Evolutionary conservation across 1,139 yeast genomes (phyloP), one percentile per base, ranked within the genome.

Genomic region (Hyphopichia khmerensis): DNA sequence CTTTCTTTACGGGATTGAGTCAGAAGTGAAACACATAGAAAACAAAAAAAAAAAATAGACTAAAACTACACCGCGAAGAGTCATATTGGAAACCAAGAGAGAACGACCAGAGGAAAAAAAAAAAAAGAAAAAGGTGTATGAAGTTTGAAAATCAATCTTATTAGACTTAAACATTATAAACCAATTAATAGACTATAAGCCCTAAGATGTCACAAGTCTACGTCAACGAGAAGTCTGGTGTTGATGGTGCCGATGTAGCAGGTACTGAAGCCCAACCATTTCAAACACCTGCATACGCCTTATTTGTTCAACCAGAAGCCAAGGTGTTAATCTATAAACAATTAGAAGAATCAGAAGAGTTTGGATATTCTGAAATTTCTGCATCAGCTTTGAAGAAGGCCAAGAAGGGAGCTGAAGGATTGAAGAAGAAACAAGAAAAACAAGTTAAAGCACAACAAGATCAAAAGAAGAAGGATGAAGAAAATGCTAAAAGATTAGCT

Each of bases 371-470:
- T 51, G 93, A 86, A 56, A 90, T 95, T 57, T 76, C 93, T n/a
- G 90, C 96, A 4, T 83, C 95, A 40, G 98, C 96, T 5, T 72
- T 91, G 60, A 95, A 95, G 72, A 93, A 91, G 69, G 98, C 99
- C 56, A 88, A 88, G 68, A 95, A 95, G 66, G 97, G 96, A 45
- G 93, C 87, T 48, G 98, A 91, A 35, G 93, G 96, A 6, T 72
- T 93, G 52, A 88, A 80, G 67, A 93, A 91, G 72, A 95, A 91
- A 69, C 84, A 81, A 40, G 95, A 87, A 56, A 91, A 91, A 72
- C 87, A 85, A 48, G 79, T 79, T 55, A 77, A 82, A 58, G 74
- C 72, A 41, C 87, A 80, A 39, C 83, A 78, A 53, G 81, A 80
- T 52, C 79, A 77, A 52, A 77, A 80, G 52, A 69, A 75, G 46